Conservation (phyloP, 495 filamentous ascomycete genomes). For the Xylaria scruposa region DNA sequence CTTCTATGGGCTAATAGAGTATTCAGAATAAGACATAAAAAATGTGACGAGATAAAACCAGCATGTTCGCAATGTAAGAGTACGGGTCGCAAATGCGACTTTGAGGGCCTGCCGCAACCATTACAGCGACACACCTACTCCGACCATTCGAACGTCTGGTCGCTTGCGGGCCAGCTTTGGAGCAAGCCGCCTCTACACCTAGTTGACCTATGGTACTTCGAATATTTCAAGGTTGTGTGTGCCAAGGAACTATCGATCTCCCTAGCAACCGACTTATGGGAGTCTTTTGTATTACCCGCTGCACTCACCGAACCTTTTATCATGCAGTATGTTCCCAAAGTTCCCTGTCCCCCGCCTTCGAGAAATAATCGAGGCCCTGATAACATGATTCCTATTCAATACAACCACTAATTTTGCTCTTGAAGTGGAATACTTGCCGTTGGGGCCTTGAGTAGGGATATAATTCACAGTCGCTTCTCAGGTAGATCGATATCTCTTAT, state of each 20-base stretch:
- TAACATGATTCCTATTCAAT: not conserved
- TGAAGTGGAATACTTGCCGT: not conserved
- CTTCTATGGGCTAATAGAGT: not conserved
- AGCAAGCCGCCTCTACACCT: not conserved
- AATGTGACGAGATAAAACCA: not conserved
- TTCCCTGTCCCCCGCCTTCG: not conserved
- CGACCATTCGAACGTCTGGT: not conserved
- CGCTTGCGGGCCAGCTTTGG: not conserved
- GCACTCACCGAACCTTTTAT: not conserved
- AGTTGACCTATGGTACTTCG: not conserved
- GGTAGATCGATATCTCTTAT: not conserved
- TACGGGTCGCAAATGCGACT: not conserved
- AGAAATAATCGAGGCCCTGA: not conserved
- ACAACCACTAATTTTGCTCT: not conserved
- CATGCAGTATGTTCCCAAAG: slow-evolving; percentile 3
- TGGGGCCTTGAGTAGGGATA: not conserved
- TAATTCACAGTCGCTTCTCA: not conserved
- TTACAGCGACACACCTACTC: not conserved
- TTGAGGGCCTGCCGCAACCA: not conserved
- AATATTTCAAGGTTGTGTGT: not conserved
- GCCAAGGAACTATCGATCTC: not conserved
- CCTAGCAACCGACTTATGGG: not conserved
- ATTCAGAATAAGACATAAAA: not conserved
- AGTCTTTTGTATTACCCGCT: not conserved
- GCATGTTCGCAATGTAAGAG: not conserved